phyloP scores from a whole-genome alignment of 2,329 filamentous ascomycete genomes.

The Botrytis cinerea region DNA sequence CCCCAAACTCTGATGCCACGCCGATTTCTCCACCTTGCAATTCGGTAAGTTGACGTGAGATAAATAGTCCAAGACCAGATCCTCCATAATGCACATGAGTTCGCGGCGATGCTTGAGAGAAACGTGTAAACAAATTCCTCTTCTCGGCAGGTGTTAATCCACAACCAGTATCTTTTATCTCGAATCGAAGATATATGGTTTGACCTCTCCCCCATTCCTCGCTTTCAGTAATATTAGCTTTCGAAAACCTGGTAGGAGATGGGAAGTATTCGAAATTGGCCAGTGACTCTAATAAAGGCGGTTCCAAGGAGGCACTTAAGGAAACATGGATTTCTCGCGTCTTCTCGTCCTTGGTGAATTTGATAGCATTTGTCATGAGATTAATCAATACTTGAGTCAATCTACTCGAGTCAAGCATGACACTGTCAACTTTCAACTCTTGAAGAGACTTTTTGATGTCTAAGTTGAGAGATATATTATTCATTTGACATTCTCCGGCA shows the following conservation, averaged over 20 bases:
- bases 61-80: slow-evolving; percentile 76
- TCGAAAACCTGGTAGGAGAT: slow-evolving; percentile 38
- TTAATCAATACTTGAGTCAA: slow-evolving; percentile 81
- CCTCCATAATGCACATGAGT: slow-evolving; percentile 81
- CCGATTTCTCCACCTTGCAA: slow-evolving; percentile 80
- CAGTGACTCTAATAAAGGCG: slow-evolving; percentile 43
- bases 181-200: slow-evolving; percentile 67
- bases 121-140: slow-evolving; percentile 73
- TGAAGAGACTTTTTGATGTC: slow-evolving; percentile 63
- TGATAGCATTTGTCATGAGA: slow-evolving; percentile 77
- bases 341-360: slow-evolving; percentile 70
- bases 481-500: slow-evolving; percentile 69
- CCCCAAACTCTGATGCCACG: slow-evolving; percentile 64
- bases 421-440: slow-evolving; percentile 61
- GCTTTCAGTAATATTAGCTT: slow-evolving; percentile 26
- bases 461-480: slow-evolving; percentile 67
- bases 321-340: slow-evolving; percentile 56
- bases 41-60: slow-evolving; percentile 76
- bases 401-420: slow-evolving; percentile 70
- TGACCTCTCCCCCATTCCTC: slow-evolving; percentile 45
- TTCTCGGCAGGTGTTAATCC: slow-evolving; percentile 70
- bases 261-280: slow-evolving; percentile 29
- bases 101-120: slow-evolving; percentile 73
- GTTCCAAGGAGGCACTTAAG: slow-evolving; percentile 28
- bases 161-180: slow-evolving; percentile 75